phyloP scores from a whole-genome alignment of 2,329 filamentous ascomycete genomes.

The Clarireedia sp. region DNA sequence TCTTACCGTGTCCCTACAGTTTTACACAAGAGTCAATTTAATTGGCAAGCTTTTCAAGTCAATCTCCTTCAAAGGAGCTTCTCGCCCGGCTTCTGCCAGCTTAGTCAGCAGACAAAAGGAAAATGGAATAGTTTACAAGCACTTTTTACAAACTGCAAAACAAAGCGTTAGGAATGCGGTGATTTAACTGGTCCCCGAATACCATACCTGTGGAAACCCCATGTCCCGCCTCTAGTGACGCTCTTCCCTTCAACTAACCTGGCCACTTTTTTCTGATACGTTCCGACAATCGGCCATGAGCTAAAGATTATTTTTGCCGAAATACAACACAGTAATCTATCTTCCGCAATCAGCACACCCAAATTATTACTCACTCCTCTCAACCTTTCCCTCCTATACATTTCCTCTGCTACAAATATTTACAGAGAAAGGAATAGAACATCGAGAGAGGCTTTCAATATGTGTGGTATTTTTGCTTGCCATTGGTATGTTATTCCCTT shows the following conservation, averaged over 20 bases:
- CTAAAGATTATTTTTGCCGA: neutral
- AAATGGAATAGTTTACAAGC: neutral
- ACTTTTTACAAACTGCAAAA: neutral
- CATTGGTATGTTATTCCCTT: constrained; percentile 38
- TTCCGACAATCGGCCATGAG: neutral
- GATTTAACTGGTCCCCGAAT: neutral
- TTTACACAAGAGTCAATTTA: neutral
- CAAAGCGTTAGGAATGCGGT: neutral
- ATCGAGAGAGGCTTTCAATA: constrained; percentile 7
- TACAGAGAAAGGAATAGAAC: neutral
- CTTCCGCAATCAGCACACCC: neutral
- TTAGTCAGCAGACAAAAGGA: neutral
- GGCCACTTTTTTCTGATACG: neutral
- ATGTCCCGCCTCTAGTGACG: too few species aligned
- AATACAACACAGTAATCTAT: neutral
- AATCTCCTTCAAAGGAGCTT: neutral
- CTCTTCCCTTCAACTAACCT: neutral
- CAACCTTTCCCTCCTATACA: neutral
- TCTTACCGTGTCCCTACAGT: neutral
- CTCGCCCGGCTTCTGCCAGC: neutral
- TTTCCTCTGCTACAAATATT: neutral
- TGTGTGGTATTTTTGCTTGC: constrained; percentile 66
- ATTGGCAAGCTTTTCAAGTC: neutral
- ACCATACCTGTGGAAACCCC: neutral
- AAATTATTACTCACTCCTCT: neutral